Evolutionary conservation across 192 early-diverging fungal genomes (phyloP).

Genomic region (Mortierella antarctica): DNA sequence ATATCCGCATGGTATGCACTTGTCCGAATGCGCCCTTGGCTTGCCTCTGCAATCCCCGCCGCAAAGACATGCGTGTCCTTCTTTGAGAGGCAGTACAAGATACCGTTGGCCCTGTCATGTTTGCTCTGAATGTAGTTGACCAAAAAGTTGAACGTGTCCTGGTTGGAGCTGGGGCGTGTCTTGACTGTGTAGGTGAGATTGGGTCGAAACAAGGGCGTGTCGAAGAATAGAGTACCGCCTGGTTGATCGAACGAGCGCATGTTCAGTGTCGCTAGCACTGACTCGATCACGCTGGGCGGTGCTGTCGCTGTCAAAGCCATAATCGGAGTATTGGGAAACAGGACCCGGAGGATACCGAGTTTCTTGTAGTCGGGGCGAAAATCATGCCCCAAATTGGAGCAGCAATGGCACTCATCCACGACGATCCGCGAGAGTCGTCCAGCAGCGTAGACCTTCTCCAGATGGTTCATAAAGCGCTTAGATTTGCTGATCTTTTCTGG

Average conservation of each 20-base stretch:
- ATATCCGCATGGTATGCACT: constrained; percentile 77
- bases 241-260: constrained; percentile 26
- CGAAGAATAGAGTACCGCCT: constrained; percentile 64
- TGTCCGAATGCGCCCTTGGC: constrained; percentile 57
- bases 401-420: constrained; percentile 97
- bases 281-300: constrained; percentile 34
- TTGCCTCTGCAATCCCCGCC: constrained; percentile 57
- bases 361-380: constrained; percentile 77
- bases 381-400: constrained; percentile 96
- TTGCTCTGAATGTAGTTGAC: constrained; percentile 65
- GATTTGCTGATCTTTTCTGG: constrained; percentile 86
- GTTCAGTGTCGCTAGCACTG: constrained; percentile 35
- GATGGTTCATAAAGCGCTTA: constrained; percentile 65
- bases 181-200: constrained; percentile 74
- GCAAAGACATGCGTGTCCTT: constrained; percentile 70
- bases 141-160: constrained; percentile 60
- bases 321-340: constrained; percentile 81
- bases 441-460: constrained; percentile 68
- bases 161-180: constrained; percentile 53
- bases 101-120: constrained; percentile 65
- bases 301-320: constrained; percentile 97
- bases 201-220: constrained; percentile 68
- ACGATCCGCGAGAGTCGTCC: constrained; percentile 85
- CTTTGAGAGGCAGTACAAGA: constrained; percentile 76
- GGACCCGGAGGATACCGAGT: constrained; percentile 38